These are phyloP conservation scores for Aspergillus fischeri DNA, from an alignment of 2,329 filamentous ascomycete genomes.

Conservation along the genomic window DNA sequence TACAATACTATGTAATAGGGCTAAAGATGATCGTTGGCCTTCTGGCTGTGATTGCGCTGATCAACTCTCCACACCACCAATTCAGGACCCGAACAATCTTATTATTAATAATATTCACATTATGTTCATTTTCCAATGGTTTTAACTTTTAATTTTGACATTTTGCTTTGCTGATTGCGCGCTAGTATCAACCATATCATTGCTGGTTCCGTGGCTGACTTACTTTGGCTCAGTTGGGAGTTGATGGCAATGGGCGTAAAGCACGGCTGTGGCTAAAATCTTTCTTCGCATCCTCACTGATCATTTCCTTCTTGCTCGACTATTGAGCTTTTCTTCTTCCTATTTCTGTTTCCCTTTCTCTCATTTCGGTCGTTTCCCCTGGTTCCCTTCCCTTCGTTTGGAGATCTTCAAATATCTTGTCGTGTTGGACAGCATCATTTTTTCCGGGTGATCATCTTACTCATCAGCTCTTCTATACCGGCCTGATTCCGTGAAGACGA, in stretches of 20 bases:
- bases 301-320: background rate
- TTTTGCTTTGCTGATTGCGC: background rate
- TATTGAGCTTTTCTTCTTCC: background rate
- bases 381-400: background rate
- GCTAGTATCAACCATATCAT: background rate
- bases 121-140: background rate
- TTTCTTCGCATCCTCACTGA: background rate
- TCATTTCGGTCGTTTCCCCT: background rate
- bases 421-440: background rate
- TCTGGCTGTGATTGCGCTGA: background rate
- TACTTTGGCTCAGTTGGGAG: background rate
- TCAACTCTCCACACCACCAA: background rate
- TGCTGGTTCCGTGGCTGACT: background rate
- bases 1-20: background rate
- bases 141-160: background rate
- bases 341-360: background rate
- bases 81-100: background rate
- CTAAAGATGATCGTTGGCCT: background rate
- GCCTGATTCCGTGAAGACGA: conserved; percentile 2
- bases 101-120: background rate
- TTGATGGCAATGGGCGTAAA: background rate
- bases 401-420: background rate
- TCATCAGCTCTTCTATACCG: background rate
- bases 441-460: background rate
- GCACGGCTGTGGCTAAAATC: background rate